Percentiles rank a stretch among this genome's conserved stretches.
Conservation (phyloP, 192 early-diverging fungal species). For the Coemansia nantahalensis region DNA sequence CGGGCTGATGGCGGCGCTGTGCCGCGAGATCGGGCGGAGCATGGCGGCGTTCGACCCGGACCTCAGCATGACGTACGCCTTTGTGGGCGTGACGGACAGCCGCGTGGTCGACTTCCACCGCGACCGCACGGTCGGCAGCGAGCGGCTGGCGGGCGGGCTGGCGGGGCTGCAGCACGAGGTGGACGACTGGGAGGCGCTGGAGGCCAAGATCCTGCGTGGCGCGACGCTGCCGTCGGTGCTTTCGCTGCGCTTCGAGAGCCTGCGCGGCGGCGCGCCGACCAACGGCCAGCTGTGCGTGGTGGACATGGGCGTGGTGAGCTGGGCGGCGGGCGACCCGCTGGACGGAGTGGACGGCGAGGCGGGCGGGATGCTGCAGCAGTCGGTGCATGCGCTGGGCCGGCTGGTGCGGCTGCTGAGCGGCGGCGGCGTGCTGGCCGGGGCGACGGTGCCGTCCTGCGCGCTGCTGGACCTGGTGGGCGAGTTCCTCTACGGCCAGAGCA, state of each 20-base stretch:
- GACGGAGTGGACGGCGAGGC: not conserved
- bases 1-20: constrained; percentile 29
- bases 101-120: constrained; percentile 44
- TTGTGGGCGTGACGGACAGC: constrained; percentile 45
- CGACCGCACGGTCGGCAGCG: constrained; percentile 27
- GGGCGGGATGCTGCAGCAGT: constrained; percentile 31
- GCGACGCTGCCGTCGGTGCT: constrained; percentile 47
- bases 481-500: constrained; percentile 46
- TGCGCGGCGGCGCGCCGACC: constrained; percentile 27
- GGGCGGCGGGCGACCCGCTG: constrained; percentile 8
- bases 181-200: constrained; percentile 45
- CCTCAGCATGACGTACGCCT: constrained; percentile 52
- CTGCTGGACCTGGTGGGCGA: constrained; percentile 34
- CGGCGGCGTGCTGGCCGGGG: constrained; percentile 38
- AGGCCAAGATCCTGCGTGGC: constrained; percentile 38
- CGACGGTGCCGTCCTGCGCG: constrained; percentile 26
- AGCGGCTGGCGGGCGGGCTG: constrained; percentile 28
- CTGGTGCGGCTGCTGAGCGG: constrained; percentile 41
- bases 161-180: constrained; percentile 46
- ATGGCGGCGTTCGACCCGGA: constrained; percentile 45
- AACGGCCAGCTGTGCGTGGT: constrained; percentile 46
- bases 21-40: constrained; percentile 23
- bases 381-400: constrained; percentile 20
- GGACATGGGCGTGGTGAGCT: constrained; percentile 37
- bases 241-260: constrained; percentile 49